Evolutionary conservation across 2,329 filamentous ascomycete genomes (phyloP), one percentile per base, ranked within the genome.

Genomic region (Cytospora mali): DNA sequence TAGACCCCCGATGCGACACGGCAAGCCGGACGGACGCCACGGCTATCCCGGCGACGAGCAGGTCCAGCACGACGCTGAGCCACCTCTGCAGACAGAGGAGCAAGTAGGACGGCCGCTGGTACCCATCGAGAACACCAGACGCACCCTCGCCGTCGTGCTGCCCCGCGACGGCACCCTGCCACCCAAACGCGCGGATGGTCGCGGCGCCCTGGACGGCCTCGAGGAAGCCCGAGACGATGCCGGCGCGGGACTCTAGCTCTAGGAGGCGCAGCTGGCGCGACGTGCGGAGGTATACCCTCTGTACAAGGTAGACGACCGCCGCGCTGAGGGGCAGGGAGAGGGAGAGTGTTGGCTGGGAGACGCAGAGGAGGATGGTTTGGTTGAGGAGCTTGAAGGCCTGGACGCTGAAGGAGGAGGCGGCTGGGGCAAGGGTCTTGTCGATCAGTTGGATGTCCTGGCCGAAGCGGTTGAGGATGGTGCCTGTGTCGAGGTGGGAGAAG

Each of bases 261-360:
- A 86, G 69, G 14, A 82, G 76, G 42, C 83, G 80, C 3, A 87
- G 72, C 66, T 86, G 84, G 0, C 84, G 78, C 0, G 84, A 85
- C 0, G 84, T 86, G 6, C 79, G 76, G 0, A 87, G 74, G 64
- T 85, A 85, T 28, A 80, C 70, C 52, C 77, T 81, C 63, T 84
- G 81, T 3, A 84, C 73, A 0, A 75, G 48, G 60, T 81, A 84
- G 1, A 82, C 69, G 0, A 77, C 66, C 2, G 70, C 64, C 6
- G 77, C 61, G 4, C 79, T 75, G 4, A 79, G 61, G 0, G 84
- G 83, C n/a, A 85, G 74, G 0, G 75, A 76, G 1, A 80, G 70
- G 0, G 76, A 75, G 0, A 83, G 74, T 59, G 79, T 79, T 35
- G 75, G 77, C 2, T 83, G 79, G 2, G 78, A 76, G 0, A 75